Conservation (phyloP, 192 early-diverging fungal species). For the Backusella parvicylindrica region DNA sequence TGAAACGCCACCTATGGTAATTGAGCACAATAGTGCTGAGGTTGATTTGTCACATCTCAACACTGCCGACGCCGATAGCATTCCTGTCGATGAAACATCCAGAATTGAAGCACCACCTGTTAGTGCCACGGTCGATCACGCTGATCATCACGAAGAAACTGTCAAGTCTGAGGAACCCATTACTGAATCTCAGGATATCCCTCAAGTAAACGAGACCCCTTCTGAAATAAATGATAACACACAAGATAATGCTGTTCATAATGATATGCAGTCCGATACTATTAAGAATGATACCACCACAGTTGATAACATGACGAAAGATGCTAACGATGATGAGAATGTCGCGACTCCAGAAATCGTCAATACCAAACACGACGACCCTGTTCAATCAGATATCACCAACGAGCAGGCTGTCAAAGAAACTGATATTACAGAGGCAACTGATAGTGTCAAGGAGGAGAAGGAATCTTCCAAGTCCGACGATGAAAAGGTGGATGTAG, state of each 20-base stretch:
- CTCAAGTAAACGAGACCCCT: too few species aligned
- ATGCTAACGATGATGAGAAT: neutral
- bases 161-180: neutral
- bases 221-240: neutral
- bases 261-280: neutral
- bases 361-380: neutral
- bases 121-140: neutral
- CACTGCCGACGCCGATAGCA: neutral
- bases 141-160: neutral
- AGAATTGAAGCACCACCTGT: neutral
- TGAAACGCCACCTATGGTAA: neutral
- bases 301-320: neutral
- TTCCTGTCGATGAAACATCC: neutral
- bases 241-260: neutral
- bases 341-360: neutral
- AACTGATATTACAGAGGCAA: neutral
- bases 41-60: conserved; percentile 6
- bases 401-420: neutral
- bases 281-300: neutral
- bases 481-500: neutral
- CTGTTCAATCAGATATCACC: neutral
- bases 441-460: neutral
- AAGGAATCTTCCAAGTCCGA: too few species aligned
- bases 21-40: conserved; percentile 5
- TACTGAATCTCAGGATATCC: neutral